Percentiles rank a stretch among this genome's conserved stretches.
Conservation (phyloP, 2,329 filamentous ascomycete species). For the Stagonosporopsis tanaceti region DNA sequence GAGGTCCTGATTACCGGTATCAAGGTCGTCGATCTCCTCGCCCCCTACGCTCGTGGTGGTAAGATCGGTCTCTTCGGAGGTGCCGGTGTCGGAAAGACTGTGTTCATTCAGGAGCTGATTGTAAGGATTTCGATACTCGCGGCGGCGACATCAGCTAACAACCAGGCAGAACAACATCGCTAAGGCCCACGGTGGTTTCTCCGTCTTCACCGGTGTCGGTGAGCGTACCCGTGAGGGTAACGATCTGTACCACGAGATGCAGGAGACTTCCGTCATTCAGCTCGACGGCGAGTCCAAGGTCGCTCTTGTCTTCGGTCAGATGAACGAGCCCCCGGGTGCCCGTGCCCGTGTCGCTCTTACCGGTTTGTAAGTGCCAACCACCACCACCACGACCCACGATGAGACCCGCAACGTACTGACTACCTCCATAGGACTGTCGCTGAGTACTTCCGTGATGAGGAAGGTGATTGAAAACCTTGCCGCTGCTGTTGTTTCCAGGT, state of each 20-base stretch:
- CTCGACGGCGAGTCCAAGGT: constrained; percentile 99
- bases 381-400: background rate
- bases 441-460: constrained; percentile 79
- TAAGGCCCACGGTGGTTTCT: constrained; percentile 99
- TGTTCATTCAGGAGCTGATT: constrained; percentile 99
- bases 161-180: constrained; percentile 90
- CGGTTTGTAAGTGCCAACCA: constrained; percentile 57
- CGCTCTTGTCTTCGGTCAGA: constrained; percentile 99
- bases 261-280: constrained; percentile 99
- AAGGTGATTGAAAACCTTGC: constrained; percentile 59
- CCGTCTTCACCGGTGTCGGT: constrained; percentile 99
- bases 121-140: constrained; percentile 55
- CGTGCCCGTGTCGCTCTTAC: constrained; percentile 99
- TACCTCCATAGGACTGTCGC: background rate
- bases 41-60: constrained; percentile 99
- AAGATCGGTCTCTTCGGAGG: constrained; percentile 99
- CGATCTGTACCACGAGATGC: constrained; percentile 99
- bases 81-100: constrained; percentile 99
- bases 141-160: constrained; percentile 34
- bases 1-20: constrained; percentile 99
- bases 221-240: constrained; percentile 99
- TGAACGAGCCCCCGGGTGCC: constrained; percentile 99
- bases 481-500: background rate
- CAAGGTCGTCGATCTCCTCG: constrained; percentile 99
- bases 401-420: background rate